Evolutionary conservation across 768 basidiomycete genomes (phyloP).

Genomic region (Lactarius evosmus): DNA sequence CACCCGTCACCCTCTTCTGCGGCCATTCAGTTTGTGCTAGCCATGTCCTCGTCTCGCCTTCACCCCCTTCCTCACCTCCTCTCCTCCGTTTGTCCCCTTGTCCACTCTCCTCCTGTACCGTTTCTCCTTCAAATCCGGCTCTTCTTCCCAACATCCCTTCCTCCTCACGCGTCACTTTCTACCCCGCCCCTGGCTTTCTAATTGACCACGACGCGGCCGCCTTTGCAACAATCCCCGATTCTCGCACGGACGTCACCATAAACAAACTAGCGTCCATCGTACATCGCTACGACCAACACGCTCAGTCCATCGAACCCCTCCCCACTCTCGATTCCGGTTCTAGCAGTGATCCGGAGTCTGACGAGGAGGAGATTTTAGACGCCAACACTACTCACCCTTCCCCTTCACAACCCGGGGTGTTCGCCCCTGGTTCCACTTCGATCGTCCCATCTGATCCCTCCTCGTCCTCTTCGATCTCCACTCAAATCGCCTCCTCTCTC

Average conservation of each 20-base stretch:
- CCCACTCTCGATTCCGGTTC: slow-evolving; percentile 32
- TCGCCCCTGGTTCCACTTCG: slow-evolving; percentile 36
- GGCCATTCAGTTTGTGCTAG: slow-evolving; percentile 76
- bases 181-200: slow-evolving; percentile 35
- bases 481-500: slow-evolving; percentile 12
- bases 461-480: slow-evolving; percentile 27
- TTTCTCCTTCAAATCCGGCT: slow-evolving; percentile 25
- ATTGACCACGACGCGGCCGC: slow-evolving; percentile 15
- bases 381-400: slow-evolving; percentile 6
- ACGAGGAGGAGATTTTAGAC: slow-evolving; percentile 34
- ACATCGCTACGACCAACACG: slow-evolving; percentile 26
- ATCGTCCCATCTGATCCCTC: slow-evolving; percentile 41
- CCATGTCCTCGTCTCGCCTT: slow-evolving; percentile 32
- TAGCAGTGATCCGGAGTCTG: slow-evolving; percentile 29
- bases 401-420: slow-evolving; percentile 17
- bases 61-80: slow-evolving; percentile 23
- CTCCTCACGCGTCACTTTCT: slow-evolving; percentile 37
- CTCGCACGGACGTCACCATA: slow-evolving; percentile 52
- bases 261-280: slow-evolving; percentile 52
- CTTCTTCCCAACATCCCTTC: slow-evolving; percentile 42
- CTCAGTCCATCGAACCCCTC: slow-evolving; percentile 10
- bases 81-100: slow-evolving; percentile 29
- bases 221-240: slow-evolving; percentile 26
- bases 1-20: slow-evolving; percentile 64
- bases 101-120: slow-evolving; percentile 39